phyloP scores from a whole-genome alignment of 768 basidiomycete species.

The Hemileccinum rubropunctum region DNA sequence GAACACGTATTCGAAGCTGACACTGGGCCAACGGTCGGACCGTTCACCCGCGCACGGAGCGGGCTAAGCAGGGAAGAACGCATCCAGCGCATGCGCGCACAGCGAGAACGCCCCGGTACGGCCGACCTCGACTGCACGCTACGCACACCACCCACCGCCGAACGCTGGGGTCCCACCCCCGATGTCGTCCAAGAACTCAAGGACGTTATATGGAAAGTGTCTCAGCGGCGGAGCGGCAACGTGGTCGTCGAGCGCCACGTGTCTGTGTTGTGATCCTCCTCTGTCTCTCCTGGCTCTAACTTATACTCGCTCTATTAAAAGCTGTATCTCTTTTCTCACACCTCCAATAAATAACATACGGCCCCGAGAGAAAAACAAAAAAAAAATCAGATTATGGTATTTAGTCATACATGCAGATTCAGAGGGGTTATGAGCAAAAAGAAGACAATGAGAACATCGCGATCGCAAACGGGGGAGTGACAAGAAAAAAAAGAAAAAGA shows the following conservation, averaged over 20 bases:
- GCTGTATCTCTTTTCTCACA: too few species aligned
- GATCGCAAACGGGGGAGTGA: too few species aligned
- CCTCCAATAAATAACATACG: too few species aligned
- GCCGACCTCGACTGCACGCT: too few species aligned
- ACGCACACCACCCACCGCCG: too few species aligned
- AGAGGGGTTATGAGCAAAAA: neutral
- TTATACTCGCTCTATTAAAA: conserved; percentile 8
- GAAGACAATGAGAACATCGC: neutral
- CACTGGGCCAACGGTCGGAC: conserved; percentile 19
- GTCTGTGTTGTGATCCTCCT: too few species aligned
- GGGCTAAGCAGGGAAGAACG: conserved; percentile 74
- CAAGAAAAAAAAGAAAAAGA: too few species aligned
- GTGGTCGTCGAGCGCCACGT: neutral
- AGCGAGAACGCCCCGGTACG: too few species aligned
- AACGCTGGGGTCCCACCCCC: conserved; percentile 62
- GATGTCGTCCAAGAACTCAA: conserved; percentile 84
- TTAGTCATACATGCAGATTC: conserved; percentile 18
- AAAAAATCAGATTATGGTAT: conserved; percentile 5
- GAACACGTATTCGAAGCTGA: conserved; percentile 87
- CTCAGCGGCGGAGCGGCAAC: conserved; percentile 47
- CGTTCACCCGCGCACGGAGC: conserved; percentile 55
- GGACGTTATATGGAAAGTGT: conserved; percentile 85
- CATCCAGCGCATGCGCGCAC: conserved; percentile 54
- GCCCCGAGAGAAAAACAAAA: neutral
- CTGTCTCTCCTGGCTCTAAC: neutral